phyloP scores from a whole-genome alignment of 225 moss, liverwort and hornwort species.

The Thuidium tamariscinum region DNA sequence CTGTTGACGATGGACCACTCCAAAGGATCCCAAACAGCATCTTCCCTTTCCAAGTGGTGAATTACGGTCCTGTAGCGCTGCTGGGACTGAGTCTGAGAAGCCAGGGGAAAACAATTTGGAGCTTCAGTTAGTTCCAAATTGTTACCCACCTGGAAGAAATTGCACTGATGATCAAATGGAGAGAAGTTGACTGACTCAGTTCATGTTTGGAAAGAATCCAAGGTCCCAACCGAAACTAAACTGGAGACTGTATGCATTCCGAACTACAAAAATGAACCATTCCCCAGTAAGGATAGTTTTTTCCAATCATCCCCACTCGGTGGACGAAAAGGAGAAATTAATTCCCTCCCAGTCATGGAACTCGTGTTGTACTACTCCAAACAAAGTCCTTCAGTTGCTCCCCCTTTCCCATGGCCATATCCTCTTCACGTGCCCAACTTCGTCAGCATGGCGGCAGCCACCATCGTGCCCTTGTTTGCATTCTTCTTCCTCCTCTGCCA shows the following conservation, averaged over 20 bases:
- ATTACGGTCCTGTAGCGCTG: too few species aligned
- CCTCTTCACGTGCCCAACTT: not conserved
- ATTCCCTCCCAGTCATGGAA: not conserved
- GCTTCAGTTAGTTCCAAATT: not conserved
- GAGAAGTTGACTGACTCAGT: not conserved
- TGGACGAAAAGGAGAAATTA: not conserved
- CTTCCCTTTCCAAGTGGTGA: not conserved
- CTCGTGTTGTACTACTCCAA: not conserved
- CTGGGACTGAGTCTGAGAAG: not conserved
- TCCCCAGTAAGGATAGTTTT: not conserved
- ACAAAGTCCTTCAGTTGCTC: not conserved
- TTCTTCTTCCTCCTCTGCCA: not conserved
- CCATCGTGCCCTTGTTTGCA: not conserved
- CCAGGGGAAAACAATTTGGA: not conserved
- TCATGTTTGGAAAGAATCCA: not conserved
- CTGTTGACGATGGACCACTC: not conserved
- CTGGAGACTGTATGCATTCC: not conserved
- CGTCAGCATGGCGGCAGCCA: not conserved
- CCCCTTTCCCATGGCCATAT: too few species aligned
- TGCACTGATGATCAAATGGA: not conserved
- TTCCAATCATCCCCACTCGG: not conserved
- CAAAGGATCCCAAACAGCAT: not conserved
- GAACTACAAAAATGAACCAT: not conserved
- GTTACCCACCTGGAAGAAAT: not conserved
- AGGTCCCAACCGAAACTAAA: not conserved